Conservation (phyloP, 1,284 basidiomycete species). For the Limonomyces culmigenus region DNA sequence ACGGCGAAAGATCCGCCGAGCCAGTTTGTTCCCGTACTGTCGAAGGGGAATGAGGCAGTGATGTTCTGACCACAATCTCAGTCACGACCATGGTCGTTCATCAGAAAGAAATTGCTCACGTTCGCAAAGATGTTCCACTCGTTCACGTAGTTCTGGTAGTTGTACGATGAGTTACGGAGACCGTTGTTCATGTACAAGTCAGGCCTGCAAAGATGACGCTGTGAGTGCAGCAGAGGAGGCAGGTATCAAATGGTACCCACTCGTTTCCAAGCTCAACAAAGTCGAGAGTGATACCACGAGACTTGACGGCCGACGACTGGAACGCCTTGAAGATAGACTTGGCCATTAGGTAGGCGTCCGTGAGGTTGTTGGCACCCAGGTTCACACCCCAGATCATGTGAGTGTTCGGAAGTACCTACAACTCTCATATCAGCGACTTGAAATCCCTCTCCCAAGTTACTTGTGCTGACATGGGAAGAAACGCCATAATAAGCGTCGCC, state of each 20-base stretch:
- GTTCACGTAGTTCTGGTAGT: neutral
- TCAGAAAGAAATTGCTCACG: no score
- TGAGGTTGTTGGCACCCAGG: conserved; percentile 25
- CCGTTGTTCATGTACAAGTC: conserved; percentile 40
- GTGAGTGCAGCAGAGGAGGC: no score
- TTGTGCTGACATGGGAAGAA: conserved; percentile 33
- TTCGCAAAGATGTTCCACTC: neutral
- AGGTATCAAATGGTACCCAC: neutral
- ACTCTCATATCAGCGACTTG: conserved; percentile 57
- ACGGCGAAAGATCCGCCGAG: neutral
- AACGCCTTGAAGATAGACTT: conserved; percentile 38
- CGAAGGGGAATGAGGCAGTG: neutral
- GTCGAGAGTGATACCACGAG: conserved; percentile 30
- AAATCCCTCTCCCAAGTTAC: conserved; percentile 17
- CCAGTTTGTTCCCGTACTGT: neutral
- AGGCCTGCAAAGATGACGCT: conserved; percentile 13
- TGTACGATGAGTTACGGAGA: conserved; percentile 6
- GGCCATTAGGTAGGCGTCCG: conserved; percentile 39
- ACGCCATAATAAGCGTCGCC: conserved; percentile 42
- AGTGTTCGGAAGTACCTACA: conserved; percentile 34
- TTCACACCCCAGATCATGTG: neutral
- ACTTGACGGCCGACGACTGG: conserved; percentile 20
- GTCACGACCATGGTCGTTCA: no score
- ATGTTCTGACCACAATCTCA: neutral
- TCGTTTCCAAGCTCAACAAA: conserved; percentile 33